Percentiles rank a stretch among this genome's conserved stretches.
Evolutionary conservation across 768 basidiomycete species (phyloP).

Genomic region (Tephrocybe sp.): DNA sequence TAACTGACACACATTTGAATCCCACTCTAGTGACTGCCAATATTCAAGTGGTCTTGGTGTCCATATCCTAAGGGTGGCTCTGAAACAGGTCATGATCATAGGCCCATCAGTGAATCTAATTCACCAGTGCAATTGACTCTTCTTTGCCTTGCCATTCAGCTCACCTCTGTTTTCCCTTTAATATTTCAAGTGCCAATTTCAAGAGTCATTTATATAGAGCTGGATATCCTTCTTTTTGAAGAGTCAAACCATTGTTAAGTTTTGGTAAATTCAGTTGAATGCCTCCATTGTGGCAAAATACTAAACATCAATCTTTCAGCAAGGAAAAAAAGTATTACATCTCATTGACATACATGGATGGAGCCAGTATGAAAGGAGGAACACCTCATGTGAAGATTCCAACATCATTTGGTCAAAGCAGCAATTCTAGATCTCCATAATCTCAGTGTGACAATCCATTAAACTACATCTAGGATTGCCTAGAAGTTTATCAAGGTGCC

Average conservation of each 20-base stretch:
- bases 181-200: not conserved
- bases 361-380: slow-evolving; percentile 28
- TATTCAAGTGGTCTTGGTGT: slow-evolving; percentile 20
- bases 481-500: slow-evolving; percentile 22
- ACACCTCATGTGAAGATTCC: slow-evolving; percentile 28
- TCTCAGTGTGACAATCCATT: too few species aligned
- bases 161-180: not conserved
- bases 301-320: too few species aligned
- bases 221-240: not conserved
- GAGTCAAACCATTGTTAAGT: not conserved
- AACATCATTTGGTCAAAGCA: slow-evolving; percentile 31
- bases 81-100: slow-evolving; percentile 22
- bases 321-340: not conserved
- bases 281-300: too few species aligned
- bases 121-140: slow-evolving; percentile 9
- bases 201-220: not conserved
- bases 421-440: slow-evolving; percentile 22
- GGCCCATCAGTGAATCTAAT: slow-evolving; percentile 18
- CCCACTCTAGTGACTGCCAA: slow-evolving; percentile 15
- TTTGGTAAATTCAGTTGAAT: too few species aligned
- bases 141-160: not conserved
- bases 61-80: slow-evolving; percentile 8
- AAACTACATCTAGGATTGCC: slow-evolving; percentile 9
- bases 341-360: slow-evolving; percentile 21
- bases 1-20: too few species aligned